Evolutionary conservation across 345 rosid species (phyloP), one percentile per base, ranked within the genome.

Genomic region (Pistacia atlantica): DNA sequence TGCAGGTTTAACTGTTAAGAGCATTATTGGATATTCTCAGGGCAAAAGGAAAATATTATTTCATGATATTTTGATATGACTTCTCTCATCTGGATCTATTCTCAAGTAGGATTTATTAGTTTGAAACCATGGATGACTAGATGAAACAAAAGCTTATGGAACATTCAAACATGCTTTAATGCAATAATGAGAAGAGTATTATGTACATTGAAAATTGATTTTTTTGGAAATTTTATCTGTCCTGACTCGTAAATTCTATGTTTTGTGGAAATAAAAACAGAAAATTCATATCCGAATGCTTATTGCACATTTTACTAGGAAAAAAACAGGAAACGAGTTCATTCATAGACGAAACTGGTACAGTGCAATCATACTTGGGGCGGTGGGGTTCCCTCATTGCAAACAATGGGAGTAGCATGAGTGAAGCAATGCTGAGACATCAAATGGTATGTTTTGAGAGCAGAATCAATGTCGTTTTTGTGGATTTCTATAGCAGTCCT

Each of bases 401-500:
- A 78, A 75, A 83, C 85, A 17, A 84, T 82, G 37, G 85, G 89
- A 71, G 85, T 80, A 62, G 87, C 83, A 80, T 82, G 85, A 73
- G 81, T 80, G 78, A 84, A 82, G 85, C 85, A 83, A 45, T 80
- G 69, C 17, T 83, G 84, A 14, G 87, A 83, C 89, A 83, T 86
- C 64, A 81, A 78, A 74, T 86, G 85, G 75, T 86, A 83, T 17
- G 84, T 79, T 52, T 75, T 78, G 75, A 81, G 46, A 56, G 61
- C 87, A 20, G 84, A 77, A 72, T 73, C 85, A 49, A 81, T 73
- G 33, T 86, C 89, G 75, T 80, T 83, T 37, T 80, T 83, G 69
- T 83, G 89, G 33, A 86, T 83, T 20, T 85, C 86, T 65, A 83
- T 82, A 75, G 89, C 63, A 73, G 83, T 83, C 79, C 87, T 83